Conservation (phyloP, 2,329 filamentous ascomycete genomes). For the Blastomyces percursus region DNA sequence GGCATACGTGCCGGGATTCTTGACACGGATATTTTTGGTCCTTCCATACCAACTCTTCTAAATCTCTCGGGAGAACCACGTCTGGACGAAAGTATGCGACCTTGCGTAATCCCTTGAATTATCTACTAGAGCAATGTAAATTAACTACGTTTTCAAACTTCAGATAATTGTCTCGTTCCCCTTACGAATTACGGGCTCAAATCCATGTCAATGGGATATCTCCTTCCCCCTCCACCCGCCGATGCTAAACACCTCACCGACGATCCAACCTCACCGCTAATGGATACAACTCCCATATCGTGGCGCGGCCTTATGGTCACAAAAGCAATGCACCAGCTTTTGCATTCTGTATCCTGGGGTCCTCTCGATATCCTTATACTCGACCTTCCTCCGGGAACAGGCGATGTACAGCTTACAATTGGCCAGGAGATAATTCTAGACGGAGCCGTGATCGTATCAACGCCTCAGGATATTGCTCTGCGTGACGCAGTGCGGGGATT, state of each 20-base stretch:
- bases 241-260: conserved; percentile 39
- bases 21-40: conserved; percentile 94
- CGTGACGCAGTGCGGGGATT: conserved; percentile 88
- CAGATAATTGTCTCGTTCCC: conserved; percentile 56
- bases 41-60: conserved; percentile 83
- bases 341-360: conserved; percentile 93
- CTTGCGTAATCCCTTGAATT: background rate
- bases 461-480: conserved; percentile 83
- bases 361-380: conserved; percentile 78
- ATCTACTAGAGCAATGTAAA: background rate
- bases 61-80: conserved; percentile 69
- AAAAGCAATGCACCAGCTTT: conserved; percentile 88
- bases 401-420: conserved; percentile 93
- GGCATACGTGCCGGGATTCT: conserved; percentile 78
- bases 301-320: conserved; percentile 98
- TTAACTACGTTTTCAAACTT: background rate
- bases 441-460: conserved; percentile 75
- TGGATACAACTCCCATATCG: conserved; percentile 61
- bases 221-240: conserved; percentile 47
- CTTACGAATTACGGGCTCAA: conserved; percentile 91
- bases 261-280: conserved; percentile 22
- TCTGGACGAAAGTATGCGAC: conserved; percentile 55
- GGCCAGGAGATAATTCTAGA: conserved; percentile 87
- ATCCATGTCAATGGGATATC: conserved; percentile 98
- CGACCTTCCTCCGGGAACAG: conserved; percentile 86